Evolutionary conservation across 1,284 basidiomycete genomes (phyloP), one percentile per base, ranked within the genome.

Genomic region (Schizophyllum commune): DNA sequence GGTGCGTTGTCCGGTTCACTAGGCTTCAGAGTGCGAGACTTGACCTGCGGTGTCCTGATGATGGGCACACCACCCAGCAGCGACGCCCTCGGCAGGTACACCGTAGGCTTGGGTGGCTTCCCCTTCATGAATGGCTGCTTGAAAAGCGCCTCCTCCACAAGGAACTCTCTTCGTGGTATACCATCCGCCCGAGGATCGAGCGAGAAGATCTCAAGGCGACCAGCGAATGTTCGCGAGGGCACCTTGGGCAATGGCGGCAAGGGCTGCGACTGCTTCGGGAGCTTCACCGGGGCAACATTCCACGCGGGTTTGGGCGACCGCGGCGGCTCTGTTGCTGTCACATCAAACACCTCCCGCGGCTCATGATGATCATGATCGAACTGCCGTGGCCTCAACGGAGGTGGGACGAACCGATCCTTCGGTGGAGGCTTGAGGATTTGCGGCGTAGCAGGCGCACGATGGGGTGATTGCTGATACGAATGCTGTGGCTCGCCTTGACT

Each of bases 161-260:
- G 85, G 47, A 91, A 77, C 56, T 86, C 84, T 52, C 78, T 76
- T 27, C 76, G 79, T 56, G 71, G 82, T 77, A 90, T 85, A 52
- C 83, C 83, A 62, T 84, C 82, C 7, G 92, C 78, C 6, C 89
- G 88, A 32, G 92, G 91, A 32, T 86, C 82, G 75, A 89, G 93
- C 4, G 89, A 87, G 61, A 91, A 76, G 15, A 86, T 79, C 65
- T 93, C 90, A 70, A 85, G 82, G 52, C 83, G 82, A 7, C 83
- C 70, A 59, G 75, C 80, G 68, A 79, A 77, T 39, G 75, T 64
- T 33, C 74, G 67, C 15, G 79, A 57, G 65, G 85, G 83, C 64
- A 74, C 79, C 62, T 74, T 79, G 27, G 58, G 70, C 19, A 87
- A 65, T 5, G 77, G 73, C 27, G 81, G 81, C 20, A 79, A 65